These are phyloP conservation scores for Coniochaeta sp. DNA, from an alignment of 2,329 filamentous ascomycete genomes.

Conservation along the genomic window DNA sequence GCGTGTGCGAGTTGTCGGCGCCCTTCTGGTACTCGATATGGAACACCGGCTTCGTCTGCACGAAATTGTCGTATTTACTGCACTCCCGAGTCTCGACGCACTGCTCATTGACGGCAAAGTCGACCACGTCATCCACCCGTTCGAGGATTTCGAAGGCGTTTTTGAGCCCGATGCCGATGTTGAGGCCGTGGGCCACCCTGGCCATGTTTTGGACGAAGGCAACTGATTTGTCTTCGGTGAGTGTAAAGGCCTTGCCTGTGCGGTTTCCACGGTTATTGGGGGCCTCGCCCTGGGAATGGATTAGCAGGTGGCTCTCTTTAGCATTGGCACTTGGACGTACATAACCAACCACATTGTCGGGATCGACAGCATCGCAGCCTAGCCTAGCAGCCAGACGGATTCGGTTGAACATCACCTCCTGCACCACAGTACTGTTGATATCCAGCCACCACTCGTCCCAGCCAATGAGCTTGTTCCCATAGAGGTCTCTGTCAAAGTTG, in stretches of 20 bases:
- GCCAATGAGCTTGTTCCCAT: constrained; percentile 48
- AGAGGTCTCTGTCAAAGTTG: constrained; percentile 47
- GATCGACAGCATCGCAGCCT: constrained; percentile 63
- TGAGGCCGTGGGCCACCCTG: constrained; percentile 40
- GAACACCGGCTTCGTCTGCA: constrained; percentile 61
- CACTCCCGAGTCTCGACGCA: constrained; percentile 52
- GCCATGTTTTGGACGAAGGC: constrained; percentile 56
- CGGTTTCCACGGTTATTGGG: neutral
- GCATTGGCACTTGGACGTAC: too few species aligned
- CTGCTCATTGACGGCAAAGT: constrained; percentile 66
- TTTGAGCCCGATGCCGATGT: constrained; percentile 60
- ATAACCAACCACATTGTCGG: constrained; percentile 53
- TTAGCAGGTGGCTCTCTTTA: too few species aligned
- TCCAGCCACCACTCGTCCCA: constrained; percentile 68
- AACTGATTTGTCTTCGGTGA: constrained; percentile 47
- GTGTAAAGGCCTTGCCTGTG: neutral
- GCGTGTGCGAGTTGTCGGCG: constrained; percentile 2
- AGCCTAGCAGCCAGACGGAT: constrained; percentile 53
- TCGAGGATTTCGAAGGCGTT: constrained; percentile 57
- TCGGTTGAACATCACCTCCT: constrained; percentile 55
- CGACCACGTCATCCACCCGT: constrained; percentile 37
- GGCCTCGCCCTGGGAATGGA: constrained; percentile 1
- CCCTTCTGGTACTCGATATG: constrained; percentile 60
- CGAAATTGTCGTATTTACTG: constrained; percentile 48
- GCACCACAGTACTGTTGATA: constrained; percentile 48